Percentiles rank a stretch among this genome's conserved stretches.
Evolutionary conservation across 257 asterid species (phyloP).

Genomic region (Solanum sejunctum): DNA sequence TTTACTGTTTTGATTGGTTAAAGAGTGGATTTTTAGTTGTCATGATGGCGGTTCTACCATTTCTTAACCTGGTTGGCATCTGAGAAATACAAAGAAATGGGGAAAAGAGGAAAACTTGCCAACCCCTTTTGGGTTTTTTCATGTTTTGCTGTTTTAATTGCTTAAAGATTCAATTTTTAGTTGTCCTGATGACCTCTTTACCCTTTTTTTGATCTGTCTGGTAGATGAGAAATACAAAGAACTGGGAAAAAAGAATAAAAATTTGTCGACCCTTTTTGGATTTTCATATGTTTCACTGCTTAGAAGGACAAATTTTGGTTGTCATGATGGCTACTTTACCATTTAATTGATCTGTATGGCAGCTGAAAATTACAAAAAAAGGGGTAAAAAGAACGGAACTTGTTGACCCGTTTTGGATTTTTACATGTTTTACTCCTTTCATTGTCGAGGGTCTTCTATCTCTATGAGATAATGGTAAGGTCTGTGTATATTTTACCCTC

Average conservation of each 20-base stretch:
- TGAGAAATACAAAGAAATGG: not conserved
- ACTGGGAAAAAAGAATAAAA: not conserved
- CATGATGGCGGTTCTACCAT: not conserved
- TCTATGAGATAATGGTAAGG: too few relatives aligned
- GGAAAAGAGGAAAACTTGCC: not conserved
- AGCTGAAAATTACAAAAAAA: too few relatives aligned
- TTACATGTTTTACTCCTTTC: not conserved
- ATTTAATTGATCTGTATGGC: too few relatives aligned
- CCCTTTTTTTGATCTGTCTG: not conserved
- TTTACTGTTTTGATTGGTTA: not conserved
- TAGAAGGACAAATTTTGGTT: too few relatives aligned
- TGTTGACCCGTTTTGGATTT: not conserved
- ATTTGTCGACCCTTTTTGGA: not conserved
- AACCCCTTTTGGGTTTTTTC: not conserved
- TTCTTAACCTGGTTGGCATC: not conserved
- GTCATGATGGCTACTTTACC: too few relatives aligned
- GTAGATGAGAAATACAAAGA: not conserved
- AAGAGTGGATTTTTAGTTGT: not conserved
- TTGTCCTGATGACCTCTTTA: not conserved
- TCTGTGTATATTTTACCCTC: too few relatives aligned
- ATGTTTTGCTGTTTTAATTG: not conserved
- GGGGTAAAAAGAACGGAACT: too few relatives aligned
- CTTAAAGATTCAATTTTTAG: not conserved
- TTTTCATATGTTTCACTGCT: not conserved
- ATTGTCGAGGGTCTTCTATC: too few relatives aligned